Evolutionary conservation across 2,329 filamentous ascomycete genomes (phyloP), one percentile per base, ranked within the genome.

Genomic region (Fulvia fulva): DNA sequence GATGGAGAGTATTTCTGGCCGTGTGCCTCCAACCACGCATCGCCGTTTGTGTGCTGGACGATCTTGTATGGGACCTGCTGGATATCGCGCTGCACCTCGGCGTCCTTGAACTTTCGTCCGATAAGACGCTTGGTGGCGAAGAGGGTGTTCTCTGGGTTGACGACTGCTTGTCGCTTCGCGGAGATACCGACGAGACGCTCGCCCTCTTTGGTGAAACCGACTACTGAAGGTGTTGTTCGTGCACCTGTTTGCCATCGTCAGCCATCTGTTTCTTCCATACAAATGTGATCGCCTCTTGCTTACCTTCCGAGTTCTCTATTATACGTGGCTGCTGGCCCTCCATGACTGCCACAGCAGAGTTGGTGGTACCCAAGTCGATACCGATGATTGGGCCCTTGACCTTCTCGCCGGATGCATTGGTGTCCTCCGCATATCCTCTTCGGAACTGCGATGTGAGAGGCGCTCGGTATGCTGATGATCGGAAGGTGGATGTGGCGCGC

Each of bases 61-160:
- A 97, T 97, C 86, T 96, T 97, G 86, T 96, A 97, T 61, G 93
- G 93, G 12, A 97, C 92, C 80, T 97, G 90, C 81, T 96, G 91
- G 75, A 97, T 90, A 75, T 97, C 93, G 72, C 91, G 89, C 83
- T 97, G 93, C 60, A 96, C 91, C 83, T 97, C 93, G 66, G 82
- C 75, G 71, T 97, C 93, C 76, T 85, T 91, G 83, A 93, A 97
- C 83, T 97, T 97, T 77, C 93, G 90, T 74, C 93, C 93, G 77
- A 97, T 97, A 76, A 97, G 87, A 85, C 93, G 91, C 87, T 97
- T 97, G 67, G 93, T 97, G 76, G 92, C 93, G 77, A 97, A 97
- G 59, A 97, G 87, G 58, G 93, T 97, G 83, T 97, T 97, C 79
- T 97, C 92, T 61, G 93, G 93, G 83, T 97, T 97, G 72, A 97